Conservation (phyloP, 305 asterid genomes). For the Stenogyne calaminthoides region DNA sequence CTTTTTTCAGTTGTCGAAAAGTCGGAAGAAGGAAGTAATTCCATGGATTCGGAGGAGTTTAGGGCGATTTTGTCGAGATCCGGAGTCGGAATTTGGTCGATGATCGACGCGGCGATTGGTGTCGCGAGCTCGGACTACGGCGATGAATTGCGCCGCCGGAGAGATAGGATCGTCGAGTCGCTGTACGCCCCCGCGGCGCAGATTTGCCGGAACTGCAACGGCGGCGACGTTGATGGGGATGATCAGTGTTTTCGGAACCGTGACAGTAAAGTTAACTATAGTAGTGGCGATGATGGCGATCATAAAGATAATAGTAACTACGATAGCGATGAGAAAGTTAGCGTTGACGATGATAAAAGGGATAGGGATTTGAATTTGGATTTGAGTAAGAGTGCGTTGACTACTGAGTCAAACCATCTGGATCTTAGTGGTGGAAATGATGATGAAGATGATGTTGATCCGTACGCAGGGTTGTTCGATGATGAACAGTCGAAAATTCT, state of each 20-base stretch:
- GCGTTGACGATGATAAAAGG: slow-evolving; percentile 25
- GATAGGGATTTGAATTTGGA: slow-evolving; percentile 33
- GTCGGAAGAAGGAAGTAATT: background rate
- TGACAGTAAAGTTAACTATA: slow-evolving; percentile 9
- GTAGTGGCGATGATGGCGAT: slow-evolving; percentile 29
- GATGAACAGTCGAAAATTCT: slow-evolving; percentile 74
- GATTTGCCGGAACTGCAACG: slow-evolving; percentile 56
- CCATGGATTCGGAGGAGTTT: too few species aligned
- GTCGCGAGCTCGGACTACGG: slow-evolving; percentile 70
- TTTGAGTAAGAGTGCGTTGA: slow-evolving; percentile 65
- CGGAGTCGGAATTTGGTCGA: slow-evolving; percentile 66
- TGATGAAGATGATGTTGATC: slow-evolving; percentile 63
- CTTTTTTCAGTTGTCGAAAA: background rate
- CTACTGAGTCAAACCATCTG: slow-evolving; percentile 75
- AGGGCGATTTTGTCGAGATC: slow-evolving; percentile 70
- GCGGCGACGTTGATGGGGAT: slow-evolving; percentile 33
- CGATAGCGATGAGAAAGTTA: slow-evolving; percentile 20
- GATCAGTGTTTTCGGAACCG: slow-evolving; percentile 26
- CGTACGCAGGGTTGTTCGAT: slow-evolving; percentile 69
- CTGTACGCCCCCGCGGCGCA: slow-evolving; percentile 55
- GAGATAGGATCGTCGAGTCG: slow-evolving; percentile 72
- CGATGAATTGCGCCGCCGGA: slow-evolving; percentile 67
- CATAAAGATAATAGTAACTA: slow-evolving; percentile 22
- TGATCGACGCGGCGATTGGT: slow-evolving; percentile 79
- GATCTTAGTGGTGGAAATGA: slow-evolving; percentile 45